Base-by-base conservation (phyloP, 208 protist genomes). In the Leishmania guyanensis region DNA sequence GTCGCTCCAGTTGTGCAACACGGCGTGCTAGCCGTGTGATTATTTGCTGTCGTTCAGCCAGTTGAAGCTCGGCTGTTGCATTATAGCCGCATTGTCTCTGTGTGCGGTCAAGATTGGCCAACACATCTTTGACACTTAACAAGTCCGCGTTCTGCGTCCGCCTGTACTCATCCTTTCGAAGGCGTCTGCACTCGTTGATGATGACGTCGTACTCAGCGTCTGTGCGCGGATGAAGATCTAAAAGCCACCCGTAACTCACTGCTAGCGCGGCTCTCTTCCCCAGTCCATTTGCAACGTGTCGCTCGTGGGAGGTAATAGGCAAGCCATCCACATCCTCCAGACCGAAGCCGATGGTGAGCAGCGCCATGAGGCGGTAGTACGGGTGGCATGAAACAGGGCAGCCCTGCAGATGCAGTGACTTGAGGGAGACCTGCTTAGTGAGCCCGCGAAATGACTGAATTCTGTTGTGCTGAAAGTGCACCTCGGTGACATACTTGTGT, bases 211-310 rank as follows among this genome's bases (percentile, higher is more conserved):
- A 95, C 36, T 89, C 89, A 17, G 84, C 81, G 36, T 62, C 54
- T 29, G 85, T 82, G 29, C 89, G 85, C 0, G 88, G 82, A 33
- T 83, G 76, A 64, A 89, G 70, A 74, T 95, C 90, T 56, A 94
- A 78, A 50, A 92, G 81, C 93, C 94, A 96, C 17, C 92, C 94
- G 80, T 92, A 93, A 69, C 92, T 96, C 14, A 96, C 89, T 14
- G 92, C 92, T 14, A 97, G 76, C 5, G 92, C 92, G 1, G 90
- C 90, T 46, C 84, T 65, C 62, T 86, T 74, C 20, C 88, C 88
- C 51, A 90, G 68, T 6, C 69, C 22, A 3, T 86, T 77, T 22
- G 92, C 93, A 4, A 88, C 51, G 16, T 88, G 82, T 12, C 87
- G 83, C 77, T 97, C 92, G 39, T 91, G 87, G 8, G 58, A 65